phyloP scores from a whole-genome alignment of 805 yeast genomes.

The Sugiyamaella americana region DNA sequence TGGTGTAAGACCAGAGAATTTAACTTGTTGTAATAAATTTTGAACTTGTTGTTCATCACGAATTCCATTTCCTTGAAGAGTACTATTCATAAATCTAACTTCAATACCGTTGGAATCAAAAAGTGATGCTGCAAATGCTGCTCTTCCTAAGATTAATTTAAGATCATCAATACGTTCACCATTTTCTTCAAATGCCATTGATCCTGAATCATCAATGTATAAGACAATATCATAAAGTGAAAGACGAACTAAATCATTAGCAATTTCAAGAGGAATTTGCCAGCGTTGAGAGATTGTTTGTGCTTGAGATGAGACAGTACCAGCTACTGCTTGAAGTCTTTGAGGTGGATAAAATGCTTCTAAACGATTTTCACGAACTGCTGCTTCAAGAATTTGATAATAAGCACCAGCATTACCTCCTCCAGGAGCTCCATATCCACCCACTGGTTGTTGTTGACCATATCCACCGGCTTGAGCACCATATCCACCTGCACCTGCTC shows the following conservation, averaged over 20 bases:
- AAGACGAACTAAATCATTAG: slow-evolving; percentile 26
- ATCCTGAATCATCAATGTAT: slow-evolving; percentile 30
- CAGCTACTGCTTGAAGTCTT: slow-evolving; percentile 25
- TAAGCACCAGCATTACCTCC: slow-evolving; percentile 9
- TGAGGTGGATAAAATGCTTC: slow-evolving; percentile 29
- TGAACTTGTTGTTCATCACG: slow-evolving; percentile 22
- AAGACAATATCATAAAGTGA: slow-evolving; percentile 30
- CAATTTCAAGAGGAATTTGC: slow-evolving; percentile 28
- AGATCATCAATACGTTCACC: slow-evolving; percentile 31
- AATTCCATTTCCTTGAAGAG: slow-evolving; percentile 23
- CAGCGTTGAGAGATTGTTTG: slow-evolving; percentile 21
- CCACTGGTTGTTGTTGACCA: slow-evolving; percentile 13
- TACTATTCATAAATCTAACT: slow-evolving; percentile 29
- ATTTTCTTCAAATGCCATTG: slow-evolving; percentile 31
- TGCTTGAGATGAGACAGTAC: slow-evolving; percentile 19
- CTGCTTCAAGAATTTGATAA: slow-evolving; percentile 18
- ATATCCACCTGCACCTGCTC: neutral
- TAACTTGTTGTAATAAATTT: slow-evolving; percentile 20
- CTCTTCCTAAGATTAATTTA: slow-evolving; percentile 26
- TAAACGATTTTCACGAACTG: slow-evolving; percentile 26
- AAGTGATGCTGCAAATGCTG: slow-evolving; percentile 27
- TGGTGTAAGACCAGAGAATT: slow-evolving; percentile 28
- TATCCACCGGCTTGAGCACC: slow-evolving; percentile 5
- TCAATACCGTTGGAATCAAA: slow-evolving; percentile 29
- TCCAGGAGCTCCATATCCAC: neutral